Evolutionary conservation across 2,329 filamentous ascomycete species (phyloP).

Genomic region (Cladosporium sp.): DNA sequence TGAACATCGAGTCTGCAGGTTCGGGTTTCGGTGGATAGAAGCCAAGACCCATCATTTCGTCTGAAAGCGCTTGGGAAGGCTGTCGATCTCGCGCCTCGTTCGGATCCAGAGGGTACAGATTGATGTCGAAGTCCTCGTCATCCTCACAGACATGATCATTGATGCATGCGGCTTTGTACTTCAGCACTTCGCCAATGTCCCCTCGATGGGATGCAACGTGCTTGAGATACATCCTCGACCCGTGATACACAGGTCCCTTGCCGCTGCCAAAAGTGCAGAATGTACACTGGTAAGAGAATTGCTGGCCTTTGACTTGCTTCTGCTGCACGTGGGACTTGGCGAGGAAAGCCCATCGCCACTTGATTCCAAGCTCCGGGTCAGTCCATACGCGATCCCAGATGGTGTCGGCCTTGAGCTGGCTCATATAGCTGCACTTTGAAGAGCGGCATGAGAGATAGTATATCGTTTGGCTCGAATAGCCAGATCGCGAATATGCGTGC

Average conservation of each 20-base stretch:
- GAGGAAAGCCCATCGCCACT: conserved; percentile 50
- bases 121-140: conserved; percentile 51
- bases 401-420: conserved; percentile 30
- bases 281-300: conserved; percentile 46
- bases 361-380: conserved; percentile 36
- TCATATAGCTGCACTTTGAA: conserved; percentile 47
- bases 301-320: conserved; percentile 33
- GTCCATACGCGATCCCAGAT: conserved; percentile 31
- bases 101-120: conserved; percentile 39
- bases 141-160: conserved; percentile 41
- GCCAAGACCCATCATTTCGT: conserved; percentile 25
- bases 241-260: conserved; percentile 41
- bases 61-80: conserved; percentile 25
- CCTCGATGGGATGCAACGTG: conserved; percentile 45
- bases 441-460: conserved; percentile 41
- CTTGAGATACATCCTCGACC: conserved; percentile 45
- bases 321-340: conserved; percentile 47
- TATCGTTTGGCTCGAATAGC: conserved; percentile 28
- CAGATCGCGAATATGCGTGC: conserved; percentile 22
- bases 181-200: conserved; percentile 38
- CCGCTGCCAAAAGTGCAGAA: conserved; percentile 47
- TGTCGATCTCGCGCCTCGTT: conserved; percentile 15
- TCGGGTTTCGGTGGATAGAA: conserved; percentile 22
- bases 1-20: conserved; percentile 30
- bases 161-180: conserved; percentile 47